A percentile compares a stretch with the other conserved stretches of the same genome.
These are phyloP conservation scores for Acer saccharum DNA, from an alignment of 345 rosid species.

Conservation along the genomic window DNA sequence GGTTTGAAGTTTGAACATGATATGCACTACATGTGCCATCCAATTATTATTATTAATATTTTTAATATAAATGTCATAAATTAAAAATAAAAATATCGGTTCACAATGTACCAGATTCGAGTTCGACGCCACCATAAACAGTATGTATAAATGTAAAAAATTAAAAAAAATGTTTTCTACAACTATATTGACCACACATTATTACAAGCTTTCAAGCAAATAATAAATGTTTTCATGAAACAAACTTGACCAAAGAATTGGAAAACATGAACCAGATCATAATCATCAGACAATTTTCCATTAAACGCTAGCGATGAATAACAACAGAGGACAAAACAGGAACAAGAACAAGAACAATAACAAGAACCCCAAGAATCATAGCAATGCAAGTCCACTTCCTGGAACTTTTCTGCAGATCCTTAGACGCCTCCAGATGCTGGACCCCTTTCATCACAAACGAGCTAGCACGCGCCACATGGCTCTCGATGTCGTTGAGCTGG, in stretches of 20 bases:
- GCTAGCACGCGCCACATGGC: slow-evolving; percentile 68
- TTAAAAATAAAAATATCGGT: too few relatives aligned
- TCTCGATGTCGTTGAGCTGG: slow-evolving; percentile 78
- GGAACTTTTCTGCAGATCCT: slow-evolving; percentile 55
- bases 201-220: background rate
- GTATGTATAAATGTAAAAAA: too few relatives aligned
- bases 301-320: background rate
- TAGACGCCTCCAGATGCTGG: slow-evolving; percentile 52
- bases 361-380: slow-evolving; percentile 34
- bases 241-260: background rate
- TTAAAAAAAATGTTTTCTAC: background rate
- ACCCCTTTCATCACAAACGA: slow-evolving; percentile 66
- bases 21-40: too few relatives aligned
- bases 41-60: too few relatives aligned
- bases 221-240: background rate
- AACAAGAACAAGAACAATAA: slow-evolving; percentile 20
- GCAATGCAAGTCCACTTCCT: slow-evolving; percentile 73
- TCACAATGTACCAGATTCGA: too few relatives aligned
- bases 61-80: too few relatives aligned
- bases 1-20: too few relatives aligned
- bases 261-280: background rate
- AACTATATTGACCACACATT: background rate
- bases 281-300: background rate
- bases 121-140: too few relatives aligned
- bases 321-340: background rate